Evolutionary conservation across 164 flowering plant species (phyloP).

Genomic region (Chimonanthus praecox): DNA sequence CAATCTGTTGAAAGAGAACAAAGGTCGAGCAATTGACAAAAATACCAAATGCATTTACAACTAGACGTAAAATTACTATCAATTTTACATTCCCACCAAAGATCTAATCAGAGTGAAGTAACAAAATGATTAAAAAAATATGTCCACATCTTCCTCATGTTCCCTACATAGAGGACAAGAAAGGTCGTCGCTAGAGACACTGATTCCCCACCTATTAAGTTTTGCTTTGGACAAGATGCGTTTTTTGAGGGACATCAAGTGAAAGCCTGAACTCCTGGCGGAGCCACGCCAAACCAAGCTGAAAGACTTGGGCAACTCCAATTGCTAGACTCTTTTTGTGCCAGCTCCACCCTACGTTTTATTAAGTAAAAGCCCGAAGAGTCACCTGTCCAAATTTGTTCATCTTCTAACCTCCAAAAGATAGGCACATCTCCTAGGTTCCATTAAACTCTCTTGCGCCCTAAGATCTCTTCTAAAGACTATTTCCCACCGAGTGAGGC

Average conservation of each 20-base stretch:
- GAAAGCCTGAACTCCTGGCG: no score
- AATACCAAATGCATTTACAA: neutral
- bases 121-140: neutral
- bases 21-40: neutral
- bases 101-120: neutral
- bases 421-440: no score
- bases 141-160: neutral
- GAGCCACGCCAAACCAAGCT: no score
- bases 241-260: neutral
- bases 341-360: no score
- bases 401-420: no score
- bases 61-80: neutral
- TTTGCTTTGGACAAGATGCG: neutral
- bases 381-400: no score
- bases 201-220: neutral
- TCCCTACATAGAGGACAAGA: neutral
- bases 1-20: constrained; percentile 37
- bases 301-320: no score
- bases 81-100: neutral
- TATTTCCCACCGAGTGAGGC: no score
- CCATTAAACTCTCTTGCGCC: no score
- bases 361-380: no score
- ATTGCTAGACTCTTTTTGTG: no score
- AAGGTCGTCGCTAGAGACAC: neutral
- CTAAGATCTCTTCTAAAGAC: no score